Evolutionary conservation across 75 land plant species (phyloP), one percentile per base, ranked within the genome.

Genomic region (Cryptomeria japonica): DNA sequence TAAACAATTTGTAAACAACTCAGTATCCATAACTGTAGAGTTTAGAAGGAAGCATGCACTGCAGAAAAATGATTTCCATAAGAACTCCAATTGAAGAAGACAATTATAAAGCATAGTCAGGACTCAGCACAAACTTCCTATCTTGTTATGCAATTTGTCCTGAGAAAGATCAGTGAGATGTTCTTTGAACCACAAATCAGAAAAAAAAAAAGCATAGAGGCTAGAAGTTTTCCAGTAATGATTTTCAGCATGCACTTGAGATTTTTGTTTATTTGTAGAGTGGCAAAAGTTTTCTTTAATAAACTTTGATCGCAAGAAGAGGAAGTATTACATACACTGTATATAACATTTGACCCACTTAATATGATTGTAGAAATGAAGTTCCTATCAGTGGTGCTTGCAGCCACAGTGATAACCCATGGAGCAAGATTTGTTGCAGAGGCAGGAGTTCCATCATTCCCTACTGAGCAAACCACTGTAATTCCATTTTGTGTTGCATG

Each of bases 321-420:
- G 70, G 68, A 89, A 87, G 31, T 15, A 83, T 73, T 31, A 25
- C 31, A 15, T 16, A 53, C 84, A 4, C 84, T 32, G 36, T 46
- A 70, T 18, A 76, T 36, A 25, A 34, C 36, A 46, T 86, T 25
- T 39, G 32, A 42, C 70, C 41, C 34, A 14, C 64, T 86, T 56
- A 90, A 83, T 36, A 13, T 58, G 47, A 75, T 73, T 34, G 18
- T 47, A 39, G 77, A 72, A 16, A 18, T 72, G 49, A 94, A 93
- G 46, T 92, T 92, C 86, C 97, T 75, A 73, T 96, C 97, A 34
- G 92, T 91, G 72, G 97, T 92, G 72, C 91, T 91, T 31, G 97
- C 96, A 41, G 94, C 95, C 38, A 96, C 95, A 13, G 97, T 96
- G 78, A 95, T 79, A 88, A 96, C 89, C 97, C 97, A 96, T 1